Evolutionary conservation across 78 protist species (phyloP), one percentile per base, ranked within the genome.

Genomic region (Dictyostelium citrinum): DNA sequence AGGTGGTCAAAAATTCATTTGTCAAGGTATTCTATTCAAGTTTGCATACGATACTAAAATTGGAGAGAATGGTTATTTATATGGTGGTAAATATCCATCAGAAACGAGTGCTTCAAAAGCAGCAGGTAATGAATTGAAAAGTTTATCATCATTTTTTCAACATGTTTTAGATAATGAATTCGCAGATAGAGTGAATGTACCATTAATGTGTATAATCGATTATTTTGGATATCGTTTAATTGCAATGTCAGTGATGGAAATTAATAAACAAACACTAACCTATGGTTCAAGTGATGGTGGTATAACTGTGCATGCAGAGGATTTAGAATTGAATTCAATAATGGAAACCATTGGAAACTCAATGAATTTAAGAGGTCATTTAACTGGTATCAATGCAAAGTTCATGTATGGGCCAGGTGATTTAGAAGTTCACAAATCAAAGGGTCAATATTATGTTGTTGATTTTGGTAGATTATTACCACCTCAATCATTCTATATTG

Each of bases 241-340:
- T n/a, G 96, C 96, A 49, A 83, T 75, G 81, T 64, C 88, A 10
- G 31, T 79, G 16, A 45, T 84, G 35, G 88, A 84, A 6, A 88
- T 84, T n/a, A 60, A 37, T n/a, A 72, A 70, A 51, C 43, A 55
- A 10, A 94, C 96, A 5, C 24, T 94, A 17, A 31, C 55, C 2
- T 94, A 94, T 81, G 96, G 96, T 8, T 72, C 84, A 67, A 31
- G 61, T 45, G 95, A 91, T 67, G 95, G 91, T 20, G 95, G 95
- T 37, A 22, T 29, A 24, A 51, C 45, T 11, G 91, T 91, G 4
- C 90, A 83, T 43, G 43, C 22, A 5, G 84, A 60, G 0, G 67
- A 29, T 31, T n/a, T 9, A 35, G 83, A 83, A 31, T 6, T 91
- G 8, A 70, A 61, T 22, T 70, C 33, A n/a, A 83, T 77, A 10